A percentile compares a stretch with the other conserved stretches of the same genome.
These are phyloP conservation scores for Clavispora phyllophila DNA, from an alignment of 805 yeast species.

Conservation along the genomic window DNA sequence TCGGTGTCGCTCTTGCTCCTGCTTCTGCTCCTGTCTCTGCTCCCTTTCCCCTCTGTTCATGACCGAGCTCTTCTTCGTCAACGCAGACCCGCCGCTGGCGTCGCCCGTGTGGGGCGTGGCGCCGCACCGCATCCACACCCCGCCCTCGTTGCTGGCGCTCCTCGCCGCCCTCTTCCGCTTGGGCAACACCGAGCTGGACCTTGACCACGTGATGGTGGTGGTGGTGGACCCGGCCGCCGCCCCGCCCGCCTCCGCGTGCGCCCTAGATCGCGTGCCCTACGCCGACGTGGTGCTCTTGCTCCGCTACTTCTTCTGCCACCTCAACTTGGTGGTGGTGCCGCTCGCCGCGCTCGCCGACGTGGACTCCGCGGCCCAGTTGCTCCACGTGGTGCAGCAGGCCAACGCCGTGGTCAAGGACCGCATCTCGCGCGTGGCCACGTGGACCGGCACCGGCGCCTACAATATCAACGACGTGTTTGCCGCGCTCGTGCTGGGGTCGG, in stretches of 20 bases:
- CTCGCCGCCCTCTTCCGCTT: constrained; percentile 20
- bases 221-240: constrained; percentile 15
- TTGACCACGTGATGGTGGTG: constrained; percentile 28
- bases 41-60: constrained; percentile 5
- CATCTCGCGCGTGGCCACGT: constrained; percentile 35
- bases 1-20: too few species aligned
- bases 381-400: constrained; percentile 19
- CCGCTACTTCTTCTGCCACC: constrained; percentile 33
- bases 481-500: constrained; percentile 1
- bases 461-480: constrained; percentile 17
- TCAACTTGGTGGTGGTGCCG: constrained; percentile 27
- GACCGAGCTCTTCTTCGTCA: constrained; percentile 17
- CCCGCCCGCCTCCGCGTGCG: constrained; percentile 2
- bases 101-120: not conserved
- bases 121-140: not conserved
- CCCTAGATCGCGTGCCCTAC: constrained; percentile 21
- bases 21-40: too few species aligned
- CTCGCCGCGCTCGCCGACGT: constrained; percentile 6
- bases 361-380: constrained; percentile 11
- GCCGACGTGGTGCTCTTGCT: constrained; percentile 28
- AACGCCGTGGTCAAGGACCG: constrained; percentile 24
- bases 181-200: constrained; percentile 32
- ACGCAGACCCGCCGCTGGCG: not conserved
- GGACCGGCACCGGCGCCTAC: constrained; percentile 36
- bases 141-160: constrained; percentile 8